phyloP scores from a whole-genome alignment of 371 early-diverging fungal genomes.

The Zopfochytrium polystomum region DNA sequence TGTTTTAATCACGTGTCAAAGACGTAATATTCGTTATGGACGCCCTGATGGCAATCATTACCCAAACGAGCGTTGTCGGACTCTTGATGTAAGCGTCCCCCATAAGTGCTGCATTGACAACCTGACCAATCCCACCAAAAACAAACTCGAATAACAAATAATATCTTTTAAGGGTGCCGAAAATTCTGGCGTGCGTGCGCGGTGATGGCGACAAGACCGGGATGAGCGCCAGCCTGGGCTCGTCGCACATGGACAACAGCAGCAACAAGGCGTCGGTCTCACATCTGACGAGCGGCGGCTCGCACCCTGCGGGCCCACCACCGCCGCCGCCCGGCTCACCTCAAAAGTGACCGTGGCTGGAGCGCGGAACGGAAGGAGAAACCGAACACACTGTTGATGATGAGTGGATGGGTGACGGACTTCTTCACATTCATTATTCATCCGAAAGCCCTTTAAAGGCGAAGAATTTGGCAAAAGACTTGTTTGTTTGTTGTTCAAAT shows the following conservation, averaged over 20 bases:
- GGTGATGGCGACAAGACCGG: neutral
- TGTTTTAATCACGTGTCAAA: neutral
- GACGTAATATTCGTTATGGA: constrained; percentile 20
- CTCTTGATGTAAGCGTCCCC: constrained; percentile 14
- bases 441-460: no score
- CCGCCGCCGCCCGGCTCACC: no score
- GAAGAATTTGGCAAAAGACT: no score
- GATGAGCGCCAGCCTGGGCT: neutral
- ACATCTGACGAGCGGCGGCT: no score
- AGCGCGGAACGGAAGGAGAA: no score
- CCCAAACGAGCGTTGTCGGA: constrained; percentile 12
- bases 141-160: neutral
- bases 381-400: no score
- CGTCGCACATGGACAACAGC: neutral
- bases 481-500: no score
- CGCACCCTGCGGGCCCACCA: no score
- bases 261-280: no score
- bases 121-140: neutral
- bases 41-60: constrained; percentile 15
- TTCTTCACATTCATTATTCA: no score
- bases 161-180: neutral
- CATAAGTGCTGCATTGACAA: neutral
- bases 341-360: no score
- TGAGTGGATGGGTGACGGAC: no score
- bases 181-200: neutral